Percentiles rank a stretch among this genome's conserved stretches.
Evolutionary conservation across 2,329 filamentous ascomycete species (phyloP).

Genomic region (Helotiales sp.): DNA sequence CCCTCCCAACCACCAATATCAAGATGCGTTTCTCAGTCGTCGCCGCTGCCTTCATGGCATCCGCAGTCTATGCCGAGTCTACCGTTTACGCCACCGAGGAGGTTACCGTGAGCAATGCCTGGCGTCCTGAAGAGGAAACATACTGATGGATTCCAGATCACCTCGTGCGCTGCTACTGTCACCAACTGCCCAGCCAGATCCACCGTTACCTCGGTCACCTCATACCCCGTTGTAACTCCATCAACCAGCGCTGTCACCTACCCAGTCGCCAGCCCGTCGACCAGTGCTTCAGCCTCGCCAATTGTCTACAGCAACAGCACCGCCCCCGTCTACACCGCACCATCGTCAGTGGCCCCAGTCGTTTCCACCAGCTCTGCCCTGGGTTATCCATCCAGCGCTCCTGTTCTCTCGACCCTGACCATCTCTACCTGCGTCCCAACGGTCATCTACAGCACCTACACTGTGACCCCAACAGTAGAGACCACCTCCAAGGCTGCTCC

Average conservation of each 20-base stretch:
- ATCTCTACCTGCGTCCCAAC: conserved; percentile 26
- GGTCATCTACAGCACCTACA: conserved; percentile 26
- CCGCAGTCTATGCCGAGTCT: conserved; percentile 35
- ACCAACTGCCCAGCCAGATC: conserved; percentile 10
- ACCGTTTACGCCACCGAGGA: conserved; percentile 47
- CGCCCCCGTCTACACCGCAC: conserved; percentile 8
- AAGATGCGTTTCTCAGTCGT: conserved; percentile 38
- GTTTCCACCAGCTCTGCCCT: conserved; percentile 20
- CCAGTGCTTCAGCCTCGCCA: conserved; percentile 2
- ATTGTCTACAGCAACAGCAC: conserved; percentile 22
- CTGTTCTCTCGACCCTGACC: conserved; percentile 20
- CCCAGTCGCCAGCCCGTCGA: neutral
- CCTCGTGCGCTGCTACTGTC: conserved; percentile 37
- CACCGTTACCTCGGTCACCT: conserved; percentile 24
- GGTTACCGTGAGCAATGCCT: conserved; percentile 42
- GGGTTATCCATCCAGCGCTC: conserved; percentile 5
- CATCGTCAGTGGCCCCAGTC: conserved; percentile 10
- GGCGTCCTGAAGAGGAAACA: neutral
- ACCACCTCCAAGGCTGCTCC: conserved; percentile 19
- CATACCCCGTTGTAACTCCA: conserved; percentile 20
- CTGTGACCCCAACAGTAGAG: conserved; percentile 30
- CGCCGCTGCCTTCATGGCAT: conserved; percentile 34
- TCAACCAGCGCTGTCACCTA: conserved; percentile 13
- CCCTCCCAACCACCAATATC: conserved; percentile 20
- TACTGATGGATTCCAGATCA: conserved; percentile 26